A percentile compares a stretch with the other conserved stretches of the same genome.
Evolutionary conservation across 192 early-diverging fungal species (phyloP).

Genomic region (Umbelopsis sp.): DNA sequence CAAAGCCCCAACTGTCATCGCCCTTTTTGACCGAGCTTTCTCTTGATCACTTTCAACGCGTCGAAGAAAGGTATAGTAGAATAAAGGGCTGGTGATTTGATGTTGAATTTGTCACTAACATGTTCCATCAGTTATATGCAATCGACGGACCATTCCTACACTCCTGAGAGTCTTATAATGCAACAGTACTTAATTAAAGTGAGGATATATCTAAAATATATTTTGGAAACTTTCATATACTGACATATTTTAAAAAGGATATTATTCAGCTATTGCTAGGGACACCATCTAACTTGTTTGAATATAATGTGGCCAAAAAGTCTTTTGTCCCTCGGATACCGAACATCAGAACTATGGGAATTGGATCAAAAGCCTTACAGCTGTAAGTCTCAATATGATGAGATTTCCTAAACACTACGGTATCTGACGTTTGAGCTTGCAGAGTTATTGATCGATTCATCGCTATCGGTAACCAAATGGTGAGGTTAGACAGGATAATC

Average conservation of each 20-base stretch:
- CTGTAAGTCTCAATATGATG: background rate
- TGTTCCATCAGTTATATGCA: background rate
- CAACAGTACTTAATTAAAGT: background rate
- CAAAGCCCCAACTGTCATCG: background rate
- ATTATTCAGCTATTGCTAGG: background rate
- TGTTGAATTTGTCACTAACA: background rate
- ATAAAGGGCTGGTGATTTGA: background rate
- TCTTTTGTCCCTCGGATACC: background rate
- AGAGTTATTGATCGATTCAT: background rate
- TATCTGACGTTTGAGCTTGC: background rate
- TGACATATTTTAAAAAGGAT: background rate
- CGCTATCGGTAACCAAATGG: background rate
- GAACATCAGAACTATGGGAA: background rate
- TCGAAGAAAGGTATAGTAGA: background rate
- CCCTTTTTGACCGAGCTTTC: background rate
- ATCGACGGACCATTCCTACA: background rate
- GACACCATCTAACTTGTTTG: background rate
- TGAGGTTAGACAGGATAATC: background rate
- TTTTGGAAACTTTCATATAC: background rate
- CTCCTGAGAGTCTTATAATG: background rate
- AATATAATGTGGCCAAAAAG: background rate
- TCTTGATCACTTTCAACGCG: background rate
- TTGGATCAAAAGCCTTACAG: background rate
- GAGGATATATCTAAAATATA: background rate
- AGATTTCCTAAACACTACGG: background rate